Base-by-base conservation (phyloP, 345 rosid genomes). In the Pseudoturritis turrita region DNA sequence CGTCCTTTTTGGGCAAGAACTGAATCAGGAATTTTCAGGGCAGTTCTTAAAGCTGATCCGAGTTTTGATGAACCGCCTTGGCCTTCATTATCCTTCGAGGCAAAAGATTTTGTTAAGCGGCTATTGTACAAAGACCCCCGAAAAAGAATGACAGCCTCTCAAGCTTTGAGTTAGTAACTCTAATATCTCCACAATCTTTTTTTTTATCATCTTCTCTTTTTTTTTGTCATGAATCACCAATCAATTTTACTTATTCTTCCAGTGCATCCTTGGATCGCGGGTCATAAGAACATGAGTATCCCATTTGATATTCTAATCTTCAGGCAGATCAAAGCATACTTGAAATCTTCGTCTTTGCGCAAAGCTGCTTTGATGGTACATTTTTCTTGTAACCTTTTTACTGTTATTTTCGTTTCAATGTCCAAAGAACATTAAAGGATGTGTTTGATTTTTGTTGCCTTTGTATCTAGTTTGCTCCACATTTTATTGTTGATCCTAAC, bases 1-100 rank as follows among this genome's bases (percentile, higher is more conserved):
- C 92, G 99, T 68, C 99, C 99, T 49, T 95, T 95, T 80, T 95
- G 98, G 99, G 96, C 99, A 25, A 82, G 91, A 72, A 95, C 94
- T 7, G 98, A 95, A 79, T 92, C 99, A 31, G 98, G 97, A 58
- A 90, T 95, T 62, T 95, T 92, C 65, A 87, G 91, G 37, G 83
- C 97, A 5, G 97, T 95, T 70, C 79, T 92, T 74, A 95, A 92
- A 82, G 88, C 94, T 69, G 98, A 87, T 74, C 99, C 96, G 1
- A 83, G 86, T 80, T 95, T 95, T 39, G 86, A 85, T 65, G 97
- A 89, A 68, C 86, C 83, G 47, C 92, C 99, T 46, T 95, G 99
- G 99, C 89, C 97, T 68, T 83, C 89, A 29, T 36, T 92, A 69
- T 91, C 99, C 73, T 76, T 81, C 4, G 96, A 89, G 66, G 97